A percentile compares a stretch with the other conserved stretches of the same genome.
Conservation (phyloP, 169 alveolate genomes). For the Babesia ovis region DNA sequence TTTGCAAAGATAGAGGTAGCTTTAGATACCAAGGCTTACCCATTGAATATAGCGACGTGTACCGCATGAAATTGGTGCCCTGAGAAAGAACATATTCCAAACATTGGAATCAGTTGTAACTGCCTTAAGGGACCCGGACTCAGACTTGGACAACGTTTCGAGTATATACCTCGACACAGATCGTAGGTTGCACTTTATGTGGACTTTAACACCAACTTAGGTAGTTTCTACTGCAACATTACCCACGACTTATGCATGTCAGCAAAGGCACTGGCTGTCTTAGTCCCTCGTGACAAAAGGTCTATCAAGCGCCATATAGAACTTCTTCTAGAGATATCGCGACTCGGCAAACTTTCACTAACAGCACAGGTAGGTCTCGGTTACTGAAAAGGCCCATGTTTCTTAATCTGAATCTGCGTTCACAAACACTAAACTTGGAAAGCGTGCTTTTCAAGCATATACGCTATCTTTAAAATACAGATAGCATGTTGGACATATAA, state of each 20-base stretch:
- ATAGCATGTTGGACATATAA: too few relatives aligned
- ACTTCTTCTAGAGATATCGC: constrained; percentile 18
- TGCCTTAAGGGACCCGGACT: constrained; percentile 30
- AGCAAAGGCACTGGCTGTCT: constrained; percentile 53
- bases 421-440: too few relatives aligned
- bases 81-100: constrained; percentile 5
- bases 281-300: constrained; percentile 50
- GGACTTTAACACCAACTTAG: constrained; percentile 5
- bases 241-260: constrained; percentile 66
- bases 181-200: constrained; percentile 4
- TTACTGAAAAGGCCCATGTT: too few relatives aligned
- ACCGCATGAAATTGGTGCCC: constrained; percentile 37
- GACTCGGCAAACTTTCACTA: constrained; percentile 23
- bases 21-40: neutral
- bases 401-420: too few relatives aligned
- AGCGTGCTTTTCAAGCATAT: too few relatives aligned
- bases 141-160: constrained; percentile 1
- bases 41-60: constrained; percentile 36
- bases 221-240: constrained; percentile 47
- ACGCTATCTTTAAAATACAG: too few relatives aligned
- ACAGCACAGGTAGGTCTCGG: constrained; percentile 52
- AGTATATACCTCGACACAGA: constrained; percentile 36
- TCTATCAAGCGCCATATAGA: constrained; percentile 21
- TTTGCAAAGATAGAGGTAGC: constrained; percentile 54
- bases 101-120: constrained; percentile 22